A percentile compares a stretch with the other conserved stretches of the same genome.
These are phyloP conservation scores for Emydomyces testavorans DNA, from an alignment of 2,329 filamentous ascomycete genomes.

Conservation along the genomic window DNA sequence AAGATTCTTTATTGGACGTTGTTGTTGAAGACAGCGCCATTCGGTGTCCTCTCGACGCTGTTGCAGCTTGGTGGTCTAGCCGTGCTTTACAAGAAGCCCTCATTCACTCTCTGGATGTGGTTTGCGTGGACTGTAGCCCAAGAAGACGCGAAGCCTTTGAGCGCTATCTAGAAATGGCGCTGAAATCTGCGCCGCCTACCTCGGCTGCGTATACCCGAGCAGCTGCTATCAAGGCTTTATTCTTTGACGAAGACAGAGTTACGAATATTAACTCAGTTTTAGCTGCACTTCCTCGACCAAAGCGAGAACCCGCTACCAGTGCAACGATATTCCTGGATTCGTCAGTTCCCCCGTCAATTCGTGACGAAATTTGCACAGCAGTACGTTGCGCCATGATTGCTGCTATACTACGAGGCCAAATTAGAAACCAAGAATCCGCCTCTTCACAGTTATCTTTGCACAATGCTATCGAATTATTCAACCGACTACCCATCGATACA, in stretches of 20 bases:
- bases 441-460: constrained; percentile 30
- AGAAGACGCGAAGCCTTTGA: constrained; percentile 35
- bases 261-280: constrained; percentile 43
- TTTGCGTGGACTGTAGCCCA: constrained; percentile 34
- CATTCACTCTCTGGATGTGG: constrained; percentile 47
- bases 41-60: constrained; percentile 73
- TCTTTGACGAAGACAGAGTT: constrained; percentile 43
- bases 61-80: constrained; percentile 84
- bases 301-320: constrained; percentile 20
- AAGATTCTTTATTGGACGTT: constrained; percentile 63
- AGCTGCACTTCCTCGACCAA: constrained; percentile 38
- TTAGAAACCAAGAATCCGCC: constrained; percentile 23
- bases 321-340: constrained; percentile 41
- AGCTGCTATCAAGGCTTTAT: constrained; percentile 47
- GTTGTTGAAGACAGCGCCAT: constrained; percentile 80
- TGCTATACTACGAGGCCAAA: constrained; percentile 37
- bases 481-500: constrained; percentile 33
- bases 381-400: constrained; percentile 51
- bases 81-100: constrained; percentile 60
- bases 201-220: constrained; percentile 56
- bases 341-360: constrained; percentile 40
- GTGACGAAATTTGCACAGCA: constrained; percentile 45
- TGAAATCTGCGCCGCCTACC: constrained; percentile 63
- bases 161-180: constrained; percentile 53
- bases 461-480: constrained; percentile 35